Evolutionary conservation across 352 stramenopile species (phyloP).

Genomic region (Globisporangium sylvaticum): DNA sequence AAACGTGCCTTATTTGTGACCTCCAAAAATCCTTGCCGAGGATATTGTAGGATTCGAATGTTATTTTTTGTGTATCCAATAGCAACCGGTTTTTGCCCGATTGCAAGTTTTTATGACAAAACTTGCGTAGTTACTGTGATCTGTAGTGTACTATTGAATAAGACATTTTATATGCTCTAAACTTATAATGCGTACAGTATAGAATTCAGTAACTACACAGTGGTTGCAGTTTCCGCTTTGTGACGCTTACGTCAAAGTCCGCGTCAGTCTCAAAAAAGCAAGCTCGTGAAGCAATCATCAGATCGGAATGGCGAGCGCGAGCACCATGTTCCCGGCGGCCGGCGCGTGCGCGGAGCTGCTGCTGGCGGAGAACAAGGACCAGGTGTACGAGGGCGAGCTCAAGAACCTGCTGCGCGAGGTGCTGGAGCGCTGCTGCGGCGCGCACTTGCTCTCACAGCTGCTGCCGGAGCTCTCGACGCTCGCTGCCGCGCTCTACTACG

Average conservation of each 20-base stretch:
- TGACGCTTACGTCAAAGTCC: slow-evolving; percentile 1
- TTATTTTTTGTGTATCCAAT: no score
- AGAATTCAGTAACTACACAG: no score
- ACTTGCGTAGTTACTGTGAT: no score
- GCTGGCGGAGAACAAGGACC: slow-evolving; percentile 69
- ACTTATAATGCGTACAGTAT: no score
- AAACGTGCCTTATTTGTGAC: no score
- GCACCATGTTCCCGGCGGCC: slow-evolving; percentile 41
- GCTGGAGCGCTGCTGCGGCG: slow-evolving; percentile 62
- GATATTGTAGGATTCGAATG: no score
- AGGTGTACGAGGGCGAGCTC: slow-evolving; percentile 64
- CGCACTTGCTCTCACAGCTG: slow-evolving; percentile 74
- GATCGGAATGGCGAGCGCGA: not conserved
- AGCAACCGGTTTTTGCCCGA: no score
- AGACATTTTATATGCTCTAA: no score
- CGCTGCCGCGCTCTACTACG: slow-evolving; percentile 66
- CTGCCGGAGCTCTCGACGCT: slow-evolving; percentile 65
- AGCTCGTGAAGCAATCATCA: not conserved
- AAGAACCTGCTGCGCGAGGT: slow-evolving; percentile 74
- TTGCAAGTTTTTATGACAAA: no score
- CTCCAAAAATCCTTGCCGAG: no score
- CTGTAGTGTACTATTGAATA: no score
- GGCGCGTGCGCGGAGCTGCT: slow-evolving; percentile 73
- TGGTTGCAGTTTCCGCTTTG: not conserved
- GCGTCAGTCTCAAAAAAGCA: not conserved